A percentile compares a stretch with the other conserved stretches of the same genome.
Evolutionary conservation across 768 basidiomycete species (phyloP).

Genomic region (Panaeolus papilionaceus): DNA sequence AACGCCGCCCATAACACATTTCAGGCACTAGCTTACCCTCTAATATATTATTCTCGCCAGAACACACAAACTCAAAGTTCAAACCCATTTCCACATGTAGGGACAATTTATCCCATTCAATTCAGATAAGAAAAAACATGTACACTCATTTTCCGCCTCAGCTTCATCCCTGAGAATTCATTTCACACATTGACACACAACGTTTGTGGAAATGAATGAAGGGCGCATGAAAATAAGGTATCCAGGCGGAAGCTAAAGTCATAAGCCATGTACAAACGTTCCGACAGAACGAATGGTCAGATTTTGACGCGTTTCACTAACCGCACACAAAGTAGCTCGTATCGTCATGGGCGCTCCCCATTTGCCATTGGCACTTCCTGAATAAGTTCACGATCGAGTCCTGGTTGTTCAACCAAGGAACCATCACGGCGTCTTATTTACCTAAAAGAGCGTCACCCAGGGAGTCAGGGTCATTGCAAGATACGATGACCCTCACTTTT

Average conservation of each 20-base stretch:
- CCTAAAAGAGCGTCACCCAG: background rate
- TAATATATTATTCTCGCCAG: background rate
- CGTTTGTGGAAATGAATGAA: background rate
- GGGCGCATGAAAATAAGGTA: background rate
- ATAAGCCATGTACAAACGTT: background rate
- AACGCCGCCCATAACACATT: background rate
- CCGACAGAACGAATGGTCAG: background rate
- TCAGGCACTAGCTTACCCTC: background rate
- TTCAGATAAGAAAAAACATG: conserved; percentile 1
- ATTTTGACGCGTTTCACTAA: background rate
- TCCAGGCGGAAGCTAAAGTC: background rate
- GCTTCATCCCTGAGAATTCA: conserved; percentile 5
- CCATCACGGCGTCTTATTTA: background rate
- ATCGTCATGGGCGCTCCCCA: conserved; percentile 6
- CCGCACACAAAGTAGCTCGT: background rate
- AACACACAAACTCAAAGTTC: no score
- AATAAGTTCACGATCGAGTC: background rate
- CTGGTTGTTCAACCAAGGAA: background rate
- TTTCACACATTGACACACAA: background rate
- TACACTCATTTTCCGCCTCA: background rate
- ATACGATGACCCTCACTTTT: background rate
- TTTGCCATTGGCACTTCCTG: background rate
- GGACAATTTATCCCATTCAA: background rate
- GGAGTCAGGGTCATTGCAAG: background rate
- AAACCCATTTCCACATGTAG: background rate